These are phyloP conservation scores for Hypsizygus marmoreus DNA, from an alignment of 768 basidiomycete species.

Conservation along the genomic window DNA sequence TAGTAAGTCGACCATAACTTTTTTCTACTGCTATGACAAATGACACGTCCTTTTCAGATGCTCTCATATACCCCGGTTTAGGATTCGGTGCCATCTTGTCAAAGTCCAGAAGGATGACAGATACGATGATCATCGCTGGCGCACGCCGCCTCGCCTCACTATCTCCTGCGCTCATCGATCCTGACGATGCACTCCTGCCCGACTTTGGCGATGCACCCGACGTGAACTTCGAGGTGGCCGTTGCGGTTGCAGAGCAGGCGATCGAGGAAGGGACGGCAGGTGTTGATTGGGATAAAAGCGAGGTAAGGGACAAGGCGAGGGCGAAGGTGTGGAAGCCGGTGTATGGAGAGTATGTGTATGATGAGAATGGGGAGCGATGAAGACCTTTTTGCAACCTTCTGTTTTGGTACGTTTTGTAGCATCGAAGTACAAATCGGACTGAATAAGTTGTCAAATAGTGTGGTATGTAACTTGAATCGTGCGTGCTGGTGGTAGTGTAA, in stretches of 20 bases:
- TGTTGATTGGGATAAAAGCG: constrained; percentile 59
- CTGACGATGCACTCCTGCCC: constrained; percentile 71
- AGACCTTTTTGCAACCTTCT: no score
- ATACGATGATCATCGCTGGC: constrained; percentile 88
- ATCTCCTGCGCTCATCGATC: constrained; percentile 73
- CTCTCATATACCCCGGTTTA: constrained; percentile 83
- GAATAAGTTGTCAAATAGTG: no score
- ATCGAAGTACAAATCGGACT: no score
- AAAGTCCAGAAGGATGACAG: constrained; percentile 64
- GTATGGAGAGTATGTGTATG: constrained; percentile 67
- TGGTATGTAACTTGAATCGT: no score
- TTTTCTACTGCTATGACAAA: neutral
- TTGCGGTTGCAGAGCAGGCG: constrained; percentile 80
- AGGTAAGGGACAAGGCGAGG: constrained; percentile 53
- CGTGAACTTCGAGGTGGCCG: constrained; percentile 79
- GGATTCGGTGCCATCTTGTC: constrained; percentile 79
- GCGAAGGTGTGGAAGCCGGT: constrained; percentile 63
- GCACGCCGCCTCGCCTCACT: constrained; percentile 73
- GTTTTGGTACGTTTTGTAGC: no score
- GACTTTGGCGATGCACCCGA: constrained; percentile 72
- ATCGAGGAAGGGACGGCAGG: constrained; percentile 68
- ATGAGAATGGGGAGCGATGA: constrained; percentile 43
- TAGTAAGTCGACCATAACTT: constrained; percentile 35
- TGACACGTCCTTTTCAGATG: constrained; percentile 40
- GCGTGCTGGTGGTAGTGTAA: no score